Percentiles rank a stretch among this genome's conserved stretches.
Conservation (phyloP, 306 rosid genomes). For the Sesbania bispinosa region DNA sequence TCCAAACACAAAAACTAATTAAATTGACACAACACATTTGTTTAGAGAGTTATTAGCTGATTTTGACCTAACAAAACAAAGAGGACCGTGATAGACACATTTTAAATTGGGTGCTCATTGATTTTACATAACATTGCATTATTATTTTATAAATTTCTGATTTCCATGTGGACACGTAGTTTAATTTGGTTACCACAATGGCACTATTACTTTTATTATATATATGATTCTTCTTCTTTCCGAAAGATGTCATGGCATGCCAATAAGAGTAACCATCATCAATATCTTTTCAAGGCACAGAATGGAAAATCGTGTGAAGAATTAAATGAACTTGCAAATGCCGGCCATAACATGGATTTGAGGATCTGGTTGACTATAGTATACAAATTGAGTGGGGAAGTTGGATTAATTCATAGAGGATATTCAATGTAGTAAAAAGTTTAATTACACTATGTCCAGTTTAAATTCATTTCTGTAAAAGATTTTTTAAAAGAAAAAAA, state of each 20-base stretch:
- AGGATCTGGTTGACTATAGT: neutral
- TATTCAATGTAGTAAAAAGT: neutral
- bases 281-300: neutral
- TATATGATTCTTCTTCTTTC: neutral
- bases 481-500: no score
- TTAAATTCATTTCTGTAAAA: no score
- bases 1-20: slow-evolving; percentile 5
- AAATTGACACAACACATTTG: neutral
- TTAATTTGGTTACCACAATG: neutral
- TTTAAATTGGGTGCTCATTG: slow-evolving; percentile 17
- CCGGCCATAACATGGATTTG: slow-evolving; percentile 13
- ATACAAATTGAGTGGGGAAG: no score
- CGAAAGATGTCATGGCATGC: neutral
- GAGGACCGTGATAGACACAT: slow-evolving; percentile 21
- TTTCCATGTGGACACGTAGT: slow-evolving; percentile 25
- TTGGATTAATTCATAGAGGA: neutral
- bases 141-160: neutral
- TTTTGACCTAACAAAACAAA: slow-evolving; percentile 13
- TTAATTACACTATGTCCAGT: no score
- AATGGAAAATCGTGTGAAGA: neutral
- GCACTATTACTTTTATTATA: slow-evolving; percentile 6
- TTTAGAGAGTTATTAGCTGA: slow-evolving; percentile 17
- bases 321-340: slow-evolving; percentile 15
- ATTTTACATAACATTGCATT: slow-evolving; percentile 1
- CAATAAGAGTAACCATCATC: slow-evolving; percentile 12